Percentiles rank a stretch among this genome's conserved stretches.
Conservation (phyloP, 108 stramenopile species). For the Skeletonema menzelii region DNA sequence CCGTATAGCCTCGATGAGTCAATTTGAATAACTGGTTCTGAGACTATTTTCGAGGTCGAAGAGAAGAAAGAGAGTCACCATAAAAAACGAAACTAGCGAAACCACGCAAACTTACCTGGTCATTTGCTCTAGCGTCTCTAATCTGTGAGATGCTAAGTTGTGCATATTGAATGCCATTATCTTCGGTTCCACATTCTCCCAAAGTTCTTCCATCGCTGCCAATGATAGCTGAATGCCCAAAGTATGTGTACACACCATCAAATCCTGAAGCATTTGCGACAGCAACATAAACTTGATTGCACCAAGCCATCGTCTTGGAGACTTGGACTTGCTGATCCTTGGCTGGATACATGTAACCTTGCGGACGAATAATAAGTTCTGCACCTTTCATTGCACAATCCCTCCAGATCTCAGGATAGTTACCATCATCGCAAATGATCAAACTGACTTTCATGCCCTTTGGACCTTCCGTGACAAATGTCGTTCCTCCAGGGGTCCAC, state of each 20-base stretch:
- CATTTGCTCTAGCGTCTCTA: slow-evolving; percentile 70
- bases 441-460: slow-evolving; percentile 83
- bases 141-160: slow-evolving; percentile 74
- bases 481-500: slow-evolving; percentile 62
- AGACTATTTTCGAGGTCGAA: no score
- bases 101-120: no score
- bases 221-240: slow-evolving; percentile 75
- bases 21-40: slow-evolving; percentile 88
- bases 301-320: slow-evolving; percentile 85
- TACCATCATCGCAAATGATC: slow-evolving; percentile 88
- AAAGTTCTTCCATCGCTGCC: slow-evolving; percentile 77
- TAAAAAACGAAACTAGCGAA: no score
- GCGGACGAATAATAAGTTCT: slow-evolving; percentile 76
- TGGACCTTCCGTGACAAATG: slow-evolving; percentile 69
- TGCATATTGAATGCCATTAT: slow-evolving; percentile 66
- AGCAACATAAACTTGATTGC: slow-evolving; percentile 86
- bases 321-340: slow-evolving; percentile 88
- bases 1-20: slow-evolving; percentile 53
- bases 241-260: slow-evolving; percentile 75
- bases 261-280: slow-evolving; percentile 86
- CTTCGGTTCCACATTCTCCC: slow-evolving; percentile 81
- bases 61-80: no score
- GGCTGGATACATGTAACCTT: slow-evolving; percentile 82
- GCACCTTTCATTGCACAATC: slow-evolving; percentile 85
- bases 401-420: slow-evolving; percentile 75